Evolutionary conservation across 129 eudicot species (phyloP).

Genomic region (Artemisia annua): DNA sequence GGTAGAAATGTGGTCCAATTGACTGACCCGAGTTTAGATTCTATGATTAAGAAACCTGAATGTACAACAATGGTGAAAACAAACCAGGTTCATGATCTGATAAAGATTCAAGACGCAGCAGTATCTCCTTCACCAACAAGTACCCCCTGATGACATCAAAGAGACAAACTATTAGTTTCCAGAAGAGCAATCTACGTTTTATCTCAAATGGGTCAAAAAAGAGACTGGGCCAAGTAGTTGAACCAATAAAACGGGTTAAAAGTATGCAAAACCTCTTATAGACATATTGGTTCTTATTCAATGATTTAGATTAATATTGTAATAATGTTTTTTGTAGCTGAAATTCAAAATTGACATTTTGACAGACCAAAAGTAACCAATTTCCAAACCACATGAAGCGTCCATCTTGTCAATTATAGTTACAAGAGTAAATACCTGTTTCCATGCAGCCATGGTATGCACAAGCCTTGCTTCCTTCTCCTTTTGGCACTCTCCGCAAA

Average conservation of each 20-base stretch:
- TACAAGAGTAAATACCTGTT: conserved; percentile 42
- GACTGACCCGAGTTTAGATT: too few species aligned
- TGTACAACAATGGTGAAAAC: conserved; percentile 13
- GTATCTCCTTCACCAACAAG: conserved; percentile 44
- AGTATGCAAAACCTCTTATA: too few species aligned
- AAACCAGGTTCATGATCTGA: conserved; percentile 1
- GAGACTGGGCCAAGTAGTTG: too few species aligned
- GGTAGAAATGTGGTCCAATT: neutral
- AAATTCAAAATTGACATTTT: too few species aligned
- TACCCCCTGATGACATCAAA: conserved; percentile 45
- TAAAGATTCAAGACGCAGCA: conserved; percentile 27
- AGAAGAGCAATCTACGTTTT: neutral
- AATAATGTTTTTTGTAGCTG: too few species aligned
- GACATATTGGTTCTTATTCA: too few species aligned
- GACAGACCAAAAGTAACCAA: too few species aligned
- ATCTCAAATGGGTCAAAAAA: too few species aligned
- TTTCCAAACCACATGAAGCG: too few species aligned
- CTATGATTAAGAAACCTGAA: neutral
- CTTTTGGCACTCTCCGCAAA: conserved; percentile 85
- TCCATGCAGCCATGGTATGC: conserved; percentile 53
- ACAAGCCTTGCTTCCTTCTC: conserved; percentile 76
- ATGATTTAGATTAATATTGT: too few species aligned
- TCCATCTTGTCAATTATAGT: too few species aligned
- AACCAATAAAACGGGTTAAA: neutral
- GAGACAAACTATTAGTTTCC: neutral